phyloP scores from a whole-genome alignment of 106 monocot genomes.

The Dendrobium chrysotoxum region DNA sequence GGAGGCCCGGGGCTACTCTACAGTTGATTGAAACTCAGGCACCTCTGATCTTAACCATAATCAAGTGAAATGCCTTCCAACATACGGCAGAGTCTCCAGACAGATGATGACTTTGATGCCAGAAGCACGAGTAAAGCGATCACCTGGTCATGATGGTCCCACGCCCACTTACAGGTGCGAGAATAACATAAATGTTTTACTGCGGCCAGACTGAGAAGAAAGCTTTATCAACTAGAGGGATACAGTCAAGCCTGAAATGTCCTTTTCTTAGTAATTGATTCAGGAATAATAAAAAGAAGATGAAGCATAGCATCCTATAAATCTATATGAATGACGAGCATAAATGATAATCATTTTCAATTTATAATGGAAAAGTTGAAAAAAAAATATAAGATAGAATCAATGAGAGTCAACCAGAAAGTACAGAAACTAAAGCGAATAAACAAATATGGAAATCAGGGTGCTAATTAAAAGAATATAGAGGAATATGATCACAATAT shows the following conservation, averaged over 20 bases:
- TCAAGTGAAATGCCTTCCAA: conserved; percentile 72
- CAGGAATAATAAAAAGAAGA: background rate
- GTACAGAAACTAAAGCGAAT: too few species aligned
- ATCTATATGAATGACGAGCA: background rate
- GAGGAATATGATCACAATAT: background rate
- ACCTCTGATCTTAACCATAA: conserved; percentile 58
- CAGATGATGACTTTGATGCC: conserved; percentile 26
- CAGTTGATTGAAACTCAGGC: conserved; percentile 7
- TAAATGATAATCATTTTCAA: background rate
- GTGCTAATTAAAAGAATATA: background rate
- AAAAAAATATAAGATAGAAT: background rate
- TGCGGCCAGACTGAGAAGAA: conserved; percentile 53
- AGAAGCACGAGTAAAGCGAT: conserved; percentile 8
- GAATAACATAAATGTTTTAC: conserved; percentile 20
- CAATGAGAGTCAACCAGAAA: background rate
- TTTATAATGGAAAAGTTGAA: background rate
- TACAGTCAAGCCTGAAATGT: conserved; percentile 21
- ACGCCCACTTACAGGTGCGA: conserved; percentile 57
- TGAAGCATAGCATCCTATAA: background rate
- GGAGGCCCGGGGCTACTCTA: background rate
- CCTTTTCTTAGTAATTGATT: background rate
- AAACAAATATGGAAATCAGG: background rate
- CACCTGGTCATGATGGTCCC: conserved; percentile 32
- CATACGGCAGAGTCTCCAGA: conserved; percentile 65
- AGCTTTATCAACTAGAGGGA: conserved; percentile 18